Evolutionary conservation across 352 stramenopile genomes (phyloP), one percentile per base, ranked within the genome.

Genomic region (Phytophthora pluvialis): DNA sequence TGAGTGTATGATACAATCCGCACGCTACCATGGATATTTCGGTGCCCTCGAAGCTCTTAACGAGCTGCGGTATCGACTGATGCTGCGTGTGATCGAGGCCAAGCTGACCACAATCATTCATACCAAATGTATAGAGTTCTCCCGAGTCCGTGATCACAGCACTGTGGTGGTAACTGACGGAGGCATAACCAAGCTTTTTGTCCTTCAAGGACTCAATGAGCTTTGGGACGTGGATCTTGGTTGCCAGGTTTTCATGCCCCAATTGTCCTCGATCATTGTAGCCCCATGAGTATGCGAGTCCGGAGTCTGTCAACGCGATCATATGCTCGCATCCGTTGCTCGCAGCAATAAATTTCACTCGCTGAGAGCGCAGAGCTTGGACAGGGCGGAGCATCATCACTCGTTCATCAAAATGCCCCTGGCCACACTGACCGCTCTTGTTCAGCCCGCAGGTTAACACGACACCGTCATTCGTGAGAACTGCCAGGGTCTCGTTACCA

Each of bases 291-390:
- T 94, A 95, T 6, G 86, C 83, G 4, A 93, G 60, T 1, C 89
- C 89, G 0, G 75, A 84, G 46, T 95, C 88, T 0, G 89, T 95
- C 18, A 97, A 49, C 0, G 84, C 88, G 16, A 97, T 93, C 73
- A 95, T 85, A 54, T 97, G 89, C 65, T 97, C 89, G 31, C 89
- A 97, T 31, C 89, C 89, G 39, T 97, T 97, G 68, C 84, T 93
- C 2, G 89, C 88, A n/a, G 87, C 85, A 53, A 95, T 82, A 49
- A 83, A 89, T 39, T 90, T 91, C 40, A 96, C 74, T 42, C 75
- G 74, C 52, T 95, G 85, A 7, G 85, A 93, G 8, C 87, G 82
- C 36, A 96, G 56, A 29, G 86, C 81, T 56, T 93, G 80, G 8
- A 96, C 79, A 11, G 88, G 87, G 7, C 87, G 75, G 5, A 93